phyloP scores from a whole-genome alignment of 768 basidiomycete species.

The Myochromella boudieri region DNA sequence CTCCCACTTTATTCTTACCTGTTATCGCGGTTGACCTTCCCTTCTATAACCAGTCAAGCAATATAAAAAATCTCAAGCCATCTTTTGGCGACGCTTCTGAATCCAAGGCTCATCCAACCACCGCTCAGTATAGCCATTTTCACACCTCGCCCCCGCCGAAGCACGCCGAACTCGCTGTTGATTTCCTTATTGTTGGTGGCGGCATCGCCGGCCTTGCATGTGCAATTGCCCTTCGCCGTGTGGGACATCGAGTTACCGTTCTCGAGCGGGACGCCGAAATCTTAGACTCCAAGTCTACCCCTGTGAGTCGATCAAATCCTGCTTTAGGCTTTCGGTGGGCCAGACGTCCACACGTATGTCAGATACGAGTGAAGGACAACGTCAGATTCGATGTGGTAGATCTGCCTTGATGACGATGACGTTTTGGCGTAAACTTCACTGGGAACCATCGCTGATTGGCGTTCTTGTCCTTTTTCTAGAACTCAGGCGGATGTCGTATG shows the following conservation, averaged over 20 bases:
- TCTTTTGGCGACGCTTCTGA: not conserved
- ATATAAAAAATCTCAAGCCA: not conserved
- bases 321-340: not conserved
- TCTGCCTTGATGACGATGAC: too few relatives aligned
- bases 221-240: constrained; percentile 50
- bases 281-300: too few relatives aligned
- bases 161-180: constrained; percentile 21
- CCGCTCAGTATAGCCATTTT: too few relatives aligned
- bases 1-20: too few relatives aligned
- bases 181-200: constrained; percentile 37
- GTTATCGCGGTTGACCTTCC: too few relatives aligned
- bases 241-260: constrained; percentile 55
- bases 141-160: too few relatives aligned
- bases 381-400: too few relatives aligned
- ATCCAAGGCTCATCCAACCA: not conserved
- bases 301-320: constrained; percentile 9
- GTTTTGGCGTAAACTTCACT: too few relatives aligned
- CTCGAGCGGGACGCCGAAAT: constrained; percentile 37
- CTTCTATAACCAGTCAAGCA: too few relatives aligned
- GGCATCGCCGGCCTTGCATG: constrained; percentile 54
- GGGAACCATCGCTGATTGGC: too few relatives aligned
- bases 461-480: constrained; percentile 9
- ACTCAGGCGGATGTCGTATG: constrained; percentile 29
- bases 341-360: not conserved
- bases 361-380: too few relatives aligned